Evolutionary conservation across 805 yeast species (phyloP).

Genomic region (Groenewaldozyma salmanticensis): DNA sequence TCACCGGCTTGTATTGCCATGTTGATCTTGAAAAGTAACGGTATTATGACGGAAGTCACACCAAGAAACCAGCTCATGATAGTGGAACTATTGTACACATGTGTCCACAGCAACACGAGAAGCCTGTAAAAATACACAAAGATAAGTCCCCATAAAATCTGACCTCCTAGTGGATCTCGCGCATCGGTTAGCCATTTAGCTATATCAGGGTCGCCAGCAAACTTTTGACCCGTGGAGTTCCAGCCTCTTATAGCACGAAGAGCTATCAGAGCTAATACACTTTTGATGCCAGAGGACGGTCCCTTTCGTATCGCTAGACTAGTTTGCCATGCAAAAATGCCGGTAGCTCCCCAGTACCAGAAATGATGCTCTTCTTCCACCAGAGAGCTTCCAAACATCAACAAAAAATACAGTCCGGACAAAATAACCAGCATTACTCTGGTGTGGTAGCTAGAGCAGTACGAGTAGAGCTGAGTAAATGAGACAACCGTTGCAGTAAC

Average conservation of each 20-base stretch:
- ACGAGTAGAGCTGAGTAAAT: constrained; percentile 18
- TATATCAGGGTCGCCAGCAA: constrained; percentile 40
- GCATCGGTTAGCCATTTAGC: constrained; percentile 32
- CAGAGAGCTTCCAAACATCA: constrained; percentile 77
- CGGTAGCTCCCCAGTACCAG: constrained; percentile 76
- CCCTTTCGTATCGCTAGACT: constrained; percentile 15
- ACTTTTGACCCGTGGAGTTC: constrained; percentile 88
- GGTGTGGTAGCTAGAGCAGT: constrained; percentile 9
- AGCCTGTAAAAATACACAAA: constrained; percentile 31
- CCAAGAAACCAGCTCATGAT: constrained; percentile 26
- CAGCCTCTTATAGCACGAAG: constrained; percentile 65
- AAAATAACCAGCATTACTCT: constrained; percentile 18
- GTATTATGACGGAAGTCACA: constrained; percentile 37
- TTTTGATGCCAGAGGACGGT: constrained; percentile 15
- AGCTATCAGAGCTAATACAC: constrained; percentile 24
- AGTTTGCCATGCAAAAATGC: constrained; percentile 22
- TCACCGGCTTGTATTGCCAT: constrained; percentile 49
- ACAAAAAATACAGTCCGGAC: constrained; percentile 35
- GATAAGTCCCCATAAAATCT: constrained; percentile 41
- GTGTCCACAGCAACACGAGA: constrained; percentile 16
- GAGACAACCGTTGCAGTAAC: constrained; percentile 26
- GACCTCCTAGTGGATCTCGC: constrained; percentile 10
- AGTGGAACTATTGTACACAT: constrained; percentile 8
- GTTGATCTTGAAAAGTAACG: constrained; percentile 45
- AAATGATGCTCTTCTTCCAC: constrained; percentile 94